Conservation (phyloP, 768 basidiomycete genomes). For the Pleurotus djamor region DNA sequence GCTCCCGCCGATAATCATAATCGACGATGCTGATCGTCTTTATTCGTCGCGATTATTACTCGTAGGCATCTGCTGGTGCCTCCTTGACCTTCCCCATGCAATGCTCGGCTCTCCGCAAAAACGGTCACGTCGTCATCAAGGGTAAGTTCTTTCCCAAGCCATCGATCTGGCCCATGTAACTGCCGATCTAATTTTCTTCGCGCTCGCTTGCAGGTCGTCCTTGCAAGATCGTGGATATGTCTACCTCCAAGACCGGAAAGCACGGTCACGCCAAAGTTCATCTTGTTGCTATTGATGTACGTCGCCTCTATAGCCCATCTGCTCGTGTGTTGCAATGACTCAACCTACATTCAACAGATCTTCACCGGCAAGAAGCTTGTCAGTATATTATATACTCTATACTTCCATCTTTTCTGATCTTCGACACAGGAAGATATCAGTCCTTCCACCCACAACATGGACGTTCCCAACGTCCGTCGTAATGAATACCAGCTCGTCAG, state of each 20-base stretch:
- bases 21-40: conserved; percentile 10
- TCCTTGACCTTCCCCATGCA: conserved; percentile 84
- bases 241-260: conserved; percentile 99
- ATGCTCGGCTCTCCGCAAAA: conserved; percentile 95
- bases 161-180: not conserved
- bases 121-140: conserved; percentile 96
- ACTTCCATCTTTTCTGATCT: conserved; percentile 3
- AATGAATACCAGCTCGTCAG: conserved; percentile 88
- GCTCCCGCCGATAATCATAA: conserved; percentile 10
- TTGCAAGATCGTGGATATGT: conserved; percentile 99
- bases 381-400: conserved; percentile 27
- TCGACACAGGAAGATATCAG: conserved; percentile 80
- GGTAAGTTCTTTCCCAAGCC: conserved; percentile 30
- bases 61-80: conserved; percentile 69
- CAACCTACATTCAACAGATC: conserved; percentile 54
- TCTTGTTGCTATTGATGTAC: conserved; percentile 92
- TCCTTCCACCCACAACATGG: conserved; percentile 99
- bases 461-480: conserved; percentile 92
- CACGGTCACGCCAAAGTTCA: conserved; percentile 99
- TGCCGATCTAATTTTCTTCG: conserved; percentile 1
- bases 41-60: conserved; percentile 9
- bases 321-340: not conserved
- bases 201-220: conserved; percentile 58
- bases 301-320: conserved; percentile 26
- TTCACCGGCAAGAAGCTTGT: conserved; percentile 98